Conservation (phyloP, 2,329 filamentous ascomycete genomes). For the Sporothrix luriei region DNA sequence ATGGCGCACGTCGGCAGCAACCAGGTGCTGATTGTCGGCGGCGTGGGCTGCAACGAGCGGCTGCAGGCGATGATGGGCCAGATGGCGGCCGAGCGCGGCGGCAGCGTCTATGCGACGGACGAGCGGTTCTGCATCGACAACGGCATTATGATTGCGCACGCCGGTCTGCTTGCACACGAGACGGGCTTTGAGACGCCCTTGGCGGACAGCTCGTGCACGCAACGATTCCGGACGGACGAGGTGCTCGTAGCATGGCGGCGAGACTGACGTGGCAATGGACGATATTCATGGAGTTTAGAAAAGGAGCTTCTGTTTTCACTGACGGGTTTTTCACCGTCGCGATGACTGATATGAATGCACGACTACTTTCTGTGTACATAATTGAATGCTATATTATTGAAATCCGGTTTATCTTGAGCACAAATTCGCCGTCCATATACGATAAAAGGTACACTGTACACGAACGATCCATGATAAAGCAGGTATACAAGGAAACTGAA, state of each 20-base stretch:
- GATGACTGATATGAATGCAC: background rate
- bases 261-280: constrained; percentile 48
- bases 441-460: background rate
- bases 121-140: constrained; percentile 99
- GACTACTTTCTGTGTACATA: background rate
- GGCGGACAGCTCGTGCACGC: constrained; percentile 81
- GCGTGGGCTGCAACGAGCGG: constrained; percentile 92
- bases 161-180: constrained; percentile 80
- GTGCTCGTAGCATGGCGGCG: constrained; percentile 75
- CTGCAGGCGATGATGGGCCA: constrained; percentile 98
- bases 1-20: constrained; percentile 95
- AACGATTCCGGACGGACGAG: constrained; percentile 80
- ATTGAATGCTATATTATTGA: background rate
- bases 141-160: constrained; percentile 99
- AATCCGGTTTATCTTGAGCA: background rate
- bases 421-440: constrained; percentile 20
- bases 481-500: background rate
- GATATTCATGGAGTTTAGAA: constrained; percentile 1
- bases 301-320: background rate
- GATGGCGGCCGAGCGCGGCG: constrained; percentile 87
- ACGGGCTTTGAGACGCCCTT: constrained; percentile 77
- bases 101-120: constrained; percentile 91
- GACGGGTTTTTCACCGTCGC: background rate
- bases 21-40: constrained; percentile 92
- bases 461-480: background rate